Conservation (phyloP, 2,329 filamentous ascomycete species). For the Arthrobotrys sinensis region DNA sequence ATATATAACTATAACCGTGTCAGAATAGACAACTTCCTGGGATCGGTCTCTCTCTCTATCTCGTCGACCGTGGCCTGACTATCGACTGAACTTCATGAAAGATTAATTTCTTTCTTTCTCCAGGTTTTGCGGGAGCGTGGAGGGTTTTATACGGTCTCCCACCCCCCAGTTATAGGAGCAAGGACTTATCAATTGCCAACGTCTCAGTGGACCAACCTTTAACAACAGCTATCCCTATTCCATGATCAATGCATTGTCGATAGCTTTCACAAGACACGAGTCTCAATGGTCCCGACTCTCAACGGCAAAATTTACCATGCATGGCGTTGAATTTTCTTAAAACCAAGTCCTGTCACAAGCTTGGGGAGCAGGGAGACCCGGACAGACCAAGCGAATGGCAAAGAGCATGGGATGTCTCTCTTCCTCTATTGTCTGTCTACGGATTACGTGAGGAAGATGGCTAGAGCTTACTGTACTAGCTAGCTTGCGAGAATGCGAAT, state of each 20-base stretch:
- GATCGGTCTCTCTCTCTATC: conserved; percentile 2
- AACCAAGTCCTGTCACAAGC: conserved; percentile 51
- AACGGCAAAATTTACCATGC: conserved; percentile 53
- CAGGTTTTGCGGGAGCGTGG: conserved; percentile 37
- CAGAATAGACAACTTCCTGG: conserved; percentile 20
- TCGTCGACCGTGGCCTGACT: conserved; percentile 56
- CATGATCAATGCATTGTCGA: conserved; percentile 38
- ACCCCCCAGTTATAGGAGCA: background rate
- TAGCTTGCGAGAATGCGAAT: conserved; percentile 10
- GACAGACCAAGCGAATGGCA: conserved; percentile 48
- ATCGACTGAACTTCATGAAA: conserved; percentile 42
- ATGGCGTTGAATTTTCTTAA: conserved; percentile 47
- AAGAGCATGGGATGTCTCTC: conserved; percentile 26
- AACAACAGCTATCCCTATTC: conserved; percentile 47
- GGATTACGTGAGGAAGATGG: conserved; percentile 7
- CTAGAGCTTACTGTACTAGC: conserved; percentile 4
- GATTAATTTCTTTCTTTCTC: conserved; percentile 27
- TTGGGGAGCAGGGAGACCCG: conserved; percentile 40
- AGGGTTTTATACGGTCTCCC: conserved; percentile 45
- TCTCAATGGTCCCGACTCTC: conserved; percentile 37
- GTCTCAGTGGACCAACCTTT: conserved; percentile 40
- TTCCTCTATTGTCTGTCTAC: conserved; percentile 22
- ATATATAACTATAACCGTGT: background rate
- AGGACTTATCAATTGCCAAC: conserved; percentile 47
- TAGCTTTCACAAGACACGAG: conserved; percentile 36